A percentile compares a stretch with the other conserved stretches of the same genome.
Conservation (phyloP, 169 alveolate genomes). For the Plasmodium coatneyi region DNA sequence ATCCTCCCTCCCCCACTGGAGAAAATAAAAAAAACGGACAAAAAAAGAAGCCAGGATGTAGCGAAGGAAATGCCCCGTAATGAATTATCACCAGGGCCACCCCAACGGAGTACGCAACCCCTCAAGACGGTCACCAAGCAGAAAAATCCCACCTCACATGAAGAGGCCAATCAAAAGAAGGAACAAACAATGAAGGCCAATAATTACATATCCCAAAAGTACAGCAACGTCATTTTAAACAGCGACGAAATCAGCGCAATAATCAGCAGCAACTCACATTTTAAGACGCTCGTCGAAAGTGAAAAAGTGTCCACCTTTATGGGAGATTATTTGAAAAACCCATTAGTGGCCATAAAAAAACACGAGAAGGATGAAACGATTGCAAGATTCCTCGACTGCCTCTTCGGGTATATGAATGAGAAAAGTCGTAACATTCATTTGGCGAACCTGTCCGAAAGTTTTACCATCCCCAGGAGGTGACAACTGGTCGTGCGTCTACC, state of each 20-base stretch:
- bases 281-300: constrained; percentile 6
- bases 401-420: constrained; percentile 58
- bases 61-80: neutral
- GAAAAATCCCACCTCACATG: neutral
- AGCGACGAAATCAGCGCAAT: constrained; percentile 30
- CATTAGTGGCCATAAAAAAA: constrained; percentile 38
- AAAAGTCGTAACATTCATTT: constrained; percentile 35
- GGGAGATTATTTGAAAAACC: constrained; percentile 37
- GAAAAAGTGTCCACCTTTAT: constrained; percentile 16
- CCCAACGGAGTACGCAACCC: neutral
- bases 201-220: constrained; percentile 4
- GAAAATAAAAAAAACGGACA: constrained; percentile 2
- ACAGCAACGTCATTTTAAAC: constrained; percentile 50
- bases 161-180: neutral
- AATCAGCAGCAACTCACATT: neutral
- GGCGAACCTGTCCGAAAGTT: neutral
- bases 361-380: constrained; percentile 17
- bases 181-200: neutral
- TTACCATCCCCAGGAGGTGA: constrained; percentile 9
- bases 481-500: neutral
- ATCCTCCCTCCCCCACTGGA: constrained; percentile 59
- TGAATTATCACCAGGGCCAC: neutral
- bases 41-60: neutral
- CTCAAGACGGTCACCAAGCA: neutral
- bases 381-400: neutral